Evolutionary conservation across 768 basidiomycete species (phyloP).

Genomic region (Boletus huronensis): DNA sequence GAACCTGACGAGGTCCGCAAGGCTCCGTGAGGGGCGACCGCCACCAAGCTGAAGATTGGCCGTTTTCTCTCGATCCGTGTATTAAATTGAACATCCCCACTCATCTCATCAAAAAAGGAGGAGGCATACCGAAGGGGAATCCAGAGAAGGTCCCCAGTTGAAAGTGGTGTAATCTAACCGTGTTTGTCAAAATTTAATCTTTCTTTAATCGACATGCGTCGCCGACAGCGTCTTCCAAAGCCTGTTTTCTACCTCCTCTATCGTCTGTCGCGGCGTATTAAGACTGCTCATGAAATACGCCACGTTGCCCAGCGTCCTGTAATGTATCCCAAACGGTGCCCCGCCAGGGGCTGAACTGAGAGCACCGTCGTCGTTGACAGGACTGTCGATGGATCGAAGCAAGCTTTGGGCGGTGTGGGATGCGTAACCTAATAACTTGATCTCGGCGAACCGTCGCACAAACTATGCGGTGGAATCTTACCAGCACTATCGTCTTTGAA

Average conservation of each 20-base stretch:
- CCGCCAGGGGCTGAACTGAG: conserved; percentile 48
- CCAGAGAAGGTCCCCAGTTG: too few species aligned
- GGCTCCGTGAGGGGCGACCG: too few species aligned
- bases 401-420: conserved; percentile 63
- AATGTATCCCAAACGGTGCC: conserved; percentile 69
- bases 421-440: conserved; percentile 41
- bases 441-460: neutral
- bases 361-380: conserved; percentile 18
- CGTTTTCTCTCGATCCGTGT: neutral
- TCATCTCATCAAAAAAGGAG: neutral
- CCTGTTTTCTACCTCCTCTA: conserved; percentile 60
- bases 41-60: neutral
- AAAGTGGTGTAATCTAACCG: neutral
- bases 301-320: conserved; percentile 83
- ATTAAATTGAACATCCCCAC: neutral
- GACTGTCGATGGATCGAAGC: conserved; percentile 49
- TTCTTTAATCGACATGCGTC: neutral
- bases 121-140: too few species aligned
- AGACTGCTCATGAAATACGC: conserved; percentile 92
- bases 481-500: conserved; percentile 56
- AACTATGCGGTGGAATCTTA: conserved; percentile 28
- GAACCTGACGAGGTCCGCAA: neutral
- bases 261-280: conserved; percentile 55
- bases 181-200: neutral
- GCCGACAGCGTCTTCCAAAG: conserved; percentile 43